These are phyloP conservation scores for Aspergillus candidus DNA, from an alignment of 2,329 filamentous ascomycete species.

Conservation along the genomic window DNA sequence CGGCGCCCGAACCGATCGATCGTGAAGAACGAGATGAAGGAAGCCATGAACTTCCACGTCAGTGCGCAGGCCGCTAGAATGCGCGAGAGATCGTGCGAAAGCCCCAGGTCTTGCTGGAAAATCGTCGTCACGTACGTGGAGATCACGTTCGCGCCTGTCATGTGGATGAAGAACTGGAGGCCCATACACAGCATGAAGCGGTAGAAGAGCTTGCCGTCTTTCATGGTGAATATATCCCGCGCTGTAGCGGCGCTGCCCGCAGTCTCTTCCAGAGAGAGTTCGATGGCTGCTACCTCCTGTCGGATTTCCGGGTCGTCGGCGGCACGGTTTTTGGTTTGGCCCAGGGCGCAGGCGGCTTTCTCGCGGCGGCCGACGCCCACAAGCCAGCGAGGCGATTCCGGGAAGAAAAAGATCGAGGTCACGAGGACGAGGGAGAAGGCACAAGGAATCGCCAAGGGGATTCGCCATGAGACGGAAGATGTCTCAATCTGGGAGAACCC, in stretches of 20 bases:
- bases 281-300: constrained; percentile 44
- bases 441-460: constrained; percentile 30
- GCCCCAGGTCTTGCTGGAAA: constrained; percentile 11
- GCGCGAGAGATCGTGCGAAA: constrained; percentile 5
- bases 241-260: constrained; percentile 40
- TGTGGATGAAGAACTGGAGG: constrained; percentile 44
- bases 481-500: constrained; percentile 27
- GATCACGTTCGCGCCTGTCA: constrained; percentile 24
- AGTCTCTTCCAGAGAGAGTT: constrained; percentile 35
- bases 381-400: constrained; percentile 31
- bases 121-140: constrained; percentile 36
- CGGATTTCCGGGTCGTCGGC: constrained; percentile 32
- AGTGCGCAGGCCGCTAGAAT: constrained; percentile 12
- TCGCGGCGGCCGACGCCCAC: constrained; percentile 16
- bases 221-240: constrained; percentile 36
- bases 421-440: constrained; percentile 23
- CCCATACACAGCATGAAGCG: constrained; percentile 44
- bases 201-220: constrained; percentile 45
- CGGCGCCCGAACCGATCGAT: constrained; percentile 16
- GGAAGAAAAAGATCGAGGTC: constrained; percentile 23
- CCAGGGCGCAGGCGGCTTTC: constrained; percentile 15
- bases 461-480: constrained; percentile 25
- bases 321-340: neutral
- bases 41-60: constrained; percentile 14
- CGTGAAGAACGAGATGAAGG: constrained; percentile 12